Evolutionary conservation across 164 flowering plant genomes (phyloP).

Genomic region (Nymphaea colorata): DNA sequence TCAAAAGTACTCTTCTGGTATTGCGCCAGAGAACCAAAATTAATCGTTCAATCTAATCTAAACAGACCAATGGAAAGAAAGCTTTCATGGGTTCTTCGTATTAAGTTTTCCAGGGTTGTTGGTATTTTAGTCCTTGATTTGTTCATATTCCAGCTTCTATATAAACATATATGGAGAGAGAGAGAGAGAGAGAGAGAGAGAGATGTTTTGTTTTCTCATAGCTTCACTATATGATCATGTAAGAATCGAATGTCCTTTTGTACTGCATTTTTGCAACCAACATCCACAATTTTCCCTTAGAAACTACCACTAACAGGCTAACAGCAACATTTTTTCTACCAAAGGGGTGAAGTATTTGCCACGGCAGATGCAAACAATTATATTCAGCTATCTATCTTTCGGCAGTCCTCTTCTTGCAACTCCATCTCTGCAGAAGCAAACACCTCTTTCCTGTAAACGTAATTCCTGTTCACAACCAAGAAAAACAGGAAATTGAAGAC

Average conservation of each 20-base stretch:
- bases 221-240: no score
- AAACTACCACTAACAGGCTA: not conserved
- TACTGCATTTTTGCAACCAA: not conserved
- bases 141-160: no score
- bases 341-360: not conserved
- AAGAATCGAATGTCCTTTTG: not conserved
- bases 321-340: not conserved
- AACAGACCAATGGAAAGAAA: no score
- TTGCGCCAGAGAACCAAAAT: no score
- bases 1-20: no score
- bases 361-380: not conserved
- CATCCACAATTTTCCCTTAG: not conserved
- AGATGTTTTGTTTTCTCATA: no score
- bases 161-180: no score
- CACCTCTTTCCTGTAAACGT: slow-evolving; percentile 43
- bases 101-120: no score
- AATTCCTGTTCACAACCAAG: slow-evolving; percentile 27
- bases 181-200: no score
- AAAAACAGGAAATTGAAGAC: slow-evolving; percentile 42
- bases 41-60: no score
- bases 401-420: not conserved
- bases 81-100: no score
- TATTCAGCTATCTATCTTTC: not conserved
- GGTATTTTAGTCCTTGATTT: no score
- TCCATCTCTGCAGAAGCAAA: slow-evolving; percentile 6